phyloP scores from a whole-genome alignment of 371 early-diverging fungal species.

The Syncephalastrum monosporum region DNA sequence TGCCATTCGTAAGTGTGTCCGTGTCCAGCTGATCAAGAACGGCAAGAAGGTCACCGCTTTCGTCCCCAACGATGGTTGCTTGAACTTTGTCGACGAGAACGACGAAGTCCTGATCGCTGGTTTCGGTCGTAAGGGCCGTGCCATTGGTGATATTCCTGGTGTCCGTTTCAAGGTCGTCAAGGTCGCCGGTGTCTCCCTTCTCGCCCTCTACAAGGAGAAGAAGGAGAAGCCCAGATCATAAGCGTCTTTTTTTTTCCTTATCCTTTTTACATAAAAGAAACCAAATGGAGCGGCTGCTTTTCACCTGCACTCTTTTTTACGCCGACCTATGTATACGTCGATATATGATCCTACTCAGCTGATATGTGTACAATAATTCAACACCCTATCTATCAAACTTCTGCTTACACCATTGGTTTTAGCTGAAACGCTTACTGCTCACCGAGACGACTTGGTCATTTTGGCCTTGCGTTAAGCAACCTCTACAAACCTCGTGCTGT shows the following conservation, averaged over 20 bases:
- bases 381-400: no score
- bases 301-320: no score
- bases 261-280: not conserved
- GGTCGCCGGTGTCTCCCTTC: conserved; percentile 99
- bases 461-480: no score
- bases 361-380: no score
- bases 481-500: no score
- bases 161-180: conserved; percentile 99
- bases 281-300: no score
- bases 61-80: conserved; percentile 99
- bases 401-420: no score
- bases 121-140: conserved; percentile 89
- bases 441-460: no score
- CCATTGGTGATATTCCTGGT: conserved; percentile 99
- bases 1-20: conserved; percentile 99
- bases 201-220: conserved; percentile 99
- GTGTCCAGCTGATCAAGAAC: conserved; percentile 99
- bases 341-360: no score
- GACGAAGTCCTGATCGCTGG: conserved; percentile 96
- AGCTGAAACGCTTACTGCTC: no score
- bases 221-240: conserved; percentile 99
- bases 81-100: conserved; percentile 98
- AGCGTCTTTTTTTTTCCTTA: conserved; percentile 20
- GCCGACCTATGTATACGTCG: no score
- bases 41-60: conserved; percentile 99